A percentile compares a stretch with the other conserved stretches of the same genome.
These are phyloP conservation scores for Obelidium mucronatum DNA, from an alignment of 192 early-diverging fungal species.

Conservation along the genomic window DNA sequence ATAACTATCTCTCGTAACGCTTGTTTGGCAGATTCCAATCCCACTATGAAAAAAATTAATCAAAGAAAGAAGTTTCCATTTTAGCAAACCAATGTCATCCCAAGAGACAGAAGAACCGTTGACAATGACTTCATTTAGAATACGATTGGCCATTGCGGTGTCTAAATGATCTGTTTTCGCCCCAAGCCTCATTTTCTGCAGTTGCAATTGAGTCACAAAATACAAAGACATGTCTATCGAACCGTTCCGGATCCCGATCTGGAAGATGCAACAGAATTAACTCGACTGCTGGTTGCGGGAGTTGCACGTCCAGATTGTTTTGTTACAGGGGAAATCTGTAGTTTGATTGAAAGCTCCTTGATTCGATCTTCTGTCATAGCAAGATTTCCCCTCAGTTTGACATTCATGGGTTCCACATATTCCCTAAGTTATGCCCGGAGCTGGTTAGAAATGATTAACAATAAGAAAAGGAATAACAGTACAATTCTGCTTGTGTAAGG, in stretches of 20 bases:
- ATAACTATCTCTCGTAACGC: constrained; percentile 65
- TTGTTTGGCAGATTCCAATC: constrained; percentile 57
- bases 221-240: neutral
- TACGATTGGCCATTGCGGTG: constrained; percentile 50
- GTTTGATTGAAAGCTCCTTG: constrained; percentile 26
- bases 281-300: neutral
- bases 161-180: constrained; percentile 35
- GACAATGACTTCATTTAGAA: constrained; percentile 62
- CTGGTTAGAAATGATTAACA: too few species aligned
- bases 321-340: neutral
- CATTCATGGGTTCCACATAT: constrained; percentile 46
- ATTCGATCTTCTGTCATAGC: constrained; percentile 49
- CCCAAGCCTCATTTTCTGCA: too few species aligned
- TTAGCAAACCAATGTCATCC: constrained; percentile 58
- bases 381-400: constrained; percentile 51
- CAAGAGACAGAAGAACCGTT: constrained; percentile 52
- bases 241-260: neutral
- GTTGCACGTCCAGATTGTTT: neutral
- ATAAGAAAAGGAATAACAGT: too few species aligned
- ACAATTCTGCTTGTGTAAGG: constrained; percentile 38
- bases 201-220: too few species aligned
- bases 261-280: neutral
- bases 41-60: constrained; percentile 31
- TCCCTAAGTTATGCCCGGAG: constrained; percentile 29
- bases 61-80: too few species aligned